Evolutionary conservation across 306 rosid genomes (phyloP), one percentile per base, ranked within the genome.

Genomic region (Malus fusca): DNA sequence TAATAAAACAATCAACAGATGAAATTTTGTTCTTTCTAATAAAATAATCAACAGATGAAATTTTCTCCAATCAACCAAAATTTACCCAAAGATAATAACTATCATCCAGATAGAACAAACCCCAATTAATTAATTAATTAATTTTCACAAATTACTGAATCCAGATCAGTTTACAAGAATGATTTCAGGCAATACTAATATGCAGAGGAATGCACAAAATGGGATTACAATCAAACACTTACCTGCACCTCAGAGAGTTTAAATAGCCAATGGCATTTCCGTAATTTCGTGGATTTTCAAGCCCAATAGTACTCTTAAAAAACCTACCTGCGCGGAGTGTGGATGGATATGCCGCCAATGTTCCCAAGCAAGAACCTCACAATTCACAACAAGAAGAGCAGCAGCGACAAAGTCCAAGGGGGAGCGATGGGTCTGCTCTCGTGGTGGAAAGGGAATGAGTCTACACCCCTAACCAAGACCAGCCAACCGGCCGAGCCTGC

Each of bases 391-490:
- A 1, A 18, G 3, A 42, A 7, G n/a, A 11, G 21, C 23, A 55
- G 4, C 43, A 30, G 31, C 44, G 2, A 35, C 26, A 10, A 56
- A 12, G 13, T 18, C 3, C 19, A 63, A 25, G 53, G 31, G 48
- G 0, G 31, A 42, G 35, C 60, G 71, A 93, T 93, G 98, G 97
- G 98, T 65, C 30, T 93, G 21, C 87, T 91, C 8, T 91, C 88
- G 6, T 93, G 98, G 98, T 78, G 89, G 89, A 91, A 77, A 78
- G 94, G 88, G 77, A 66, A 82, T 3, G 76, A 81, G 10, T 43
- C 86, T 3, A 68, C 51, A 53, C 67, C 72, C 73, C 48, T 53
- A 13, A 31, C 81, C 79, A 71, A 26, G 21, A 48, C 85, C 2
- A 77, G 68, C 43, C 37, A 73, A 25, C 67, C 90, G 1, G 25